A percentile compares a stretch with the other conserved stretches of the same genome.
Conservation (phyloP, 2,329 filamentous ascomycete genomes). For the Exophiala mesophila region DNA sequence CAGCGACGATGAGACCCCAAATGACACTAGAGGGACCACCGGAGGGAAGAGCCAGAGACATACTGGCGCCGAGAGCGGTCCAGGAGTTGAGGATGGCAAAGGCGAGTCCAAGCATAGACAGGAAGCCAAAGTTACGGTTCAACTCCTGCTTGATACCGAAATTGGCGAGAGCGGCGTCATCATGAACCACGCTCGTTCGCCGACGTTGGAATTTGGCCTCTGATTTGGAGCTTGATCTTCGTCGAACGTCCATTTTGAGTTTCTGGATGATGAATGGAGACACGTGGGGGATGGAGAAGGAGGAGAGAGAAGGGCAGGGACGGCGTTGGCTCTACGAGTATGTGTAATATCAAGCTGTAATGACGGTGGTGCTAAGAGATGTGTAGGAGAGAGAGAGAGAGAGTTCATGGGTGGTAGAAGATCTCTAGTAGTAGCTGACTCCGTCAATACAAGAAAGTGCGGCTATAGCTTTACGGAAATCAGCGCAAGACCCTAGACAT, state of each 20-base stretch:
- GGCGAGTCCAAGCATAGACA: slow-evolving; percentile 58
- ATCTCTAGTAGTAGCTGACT: too few relatives aligned
- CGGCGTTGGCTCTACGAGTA: too few relatives aligned
- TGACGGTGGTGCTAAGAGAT: too few relatives aligned
- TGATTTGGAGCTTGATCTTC: slow-evolving; percentile 2
- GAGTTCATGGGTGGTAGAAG: too few relatives aligned
- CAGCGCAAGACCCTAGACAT: too few relatives aligned
- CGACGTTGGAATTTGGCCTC: slow-evolving; percentile 3
- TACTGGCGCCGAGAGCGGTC: slow-evolving; percentile 56
- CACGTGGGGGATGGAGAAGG: background rate
- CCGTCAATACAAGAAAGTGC: too few relatives aligned
- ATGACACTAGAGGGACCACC: slow-evolving; percentile 68
- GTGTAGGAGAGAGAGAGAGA: too few relatives aligned
- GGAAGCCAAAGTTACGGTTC: slow-evolving; percentile 52
- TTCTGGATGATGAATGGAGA: background rate
- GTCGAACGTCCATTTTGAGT: background rate
- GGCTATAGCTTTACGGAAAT: too few relatives aligned
- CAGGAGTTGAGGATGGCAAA: slow-evolving; percentile 62
- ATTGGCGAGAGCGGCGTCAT: slow-evolving; percentile 49
- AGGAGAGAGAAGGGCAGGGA: background rate
- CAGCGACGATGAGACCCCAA: slow-evolving; percentile 61
- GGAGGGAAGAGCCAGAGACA: slow-evolving; percentile 60
- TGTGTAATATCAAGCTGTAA: too few relatives aligned
- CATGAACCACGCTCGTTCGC: slow-evolving; percentile 29
- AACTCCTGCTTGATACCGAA: slow-evolving; percentile 57